Evolutionary conservation across 2,329 filamentous ascomycete genomes (phyloP).

Genomic region (Incumbomyces lentus): DNA sequence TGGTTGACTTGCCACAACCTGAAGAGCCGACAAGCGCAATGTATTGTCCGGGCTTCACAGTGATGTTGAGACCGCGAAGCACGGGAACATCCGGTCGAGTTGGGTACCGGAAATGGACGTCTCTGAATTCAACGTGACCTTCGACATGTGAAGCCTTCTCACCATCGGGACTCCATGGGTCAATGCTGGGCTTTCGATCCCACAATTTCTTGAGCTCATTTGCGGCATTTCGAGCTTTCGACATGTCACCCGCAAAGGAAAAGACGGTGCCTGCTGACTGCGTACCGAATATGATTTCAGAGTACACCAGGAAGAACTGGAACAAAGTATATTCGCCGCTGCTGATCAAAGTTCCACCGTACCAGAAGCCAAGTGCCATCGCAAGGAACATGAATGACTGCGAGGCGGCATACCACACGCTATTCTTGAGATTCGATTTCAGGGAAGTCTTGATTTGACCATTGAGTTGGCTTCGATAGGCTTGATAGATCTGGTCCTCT

Average conservation of each 20-base stretch:
- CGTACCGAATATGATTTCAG: constrained; percentile 77
- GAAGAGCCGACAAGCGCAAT: constrained; percentile 81
- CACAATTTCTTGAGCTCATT: constrained; percentile 71
- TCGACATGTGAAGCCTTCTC: constrained; percentile 53
- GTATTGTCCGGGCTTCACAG: constrained; percentile 37
- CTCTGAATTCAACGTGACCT: constrained; percentile 75
- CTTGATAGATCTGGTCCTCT: constrained; percentile 65
- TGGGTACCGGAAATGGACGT: constrained; percentile 90
- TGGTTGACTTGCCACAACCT: constrained; percentile 89
- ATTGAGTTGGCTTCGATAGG: constrained; percentile 60
- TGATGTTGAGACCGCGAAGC: constrained; percentile 64
- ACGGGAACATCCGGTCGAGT: constrained; percentile 87
- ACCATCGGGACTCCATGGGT: constrained; percentile 67
- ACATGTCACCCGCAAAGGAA: constrained; percentile 84
- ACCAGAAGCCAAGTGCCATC: constrained; percentile 87
- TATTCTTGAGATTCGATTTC: constrained; percentile 64
- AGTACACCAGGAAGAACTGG: constrained; percentile 88
- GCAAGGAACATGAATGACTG: constrained; percentile 77
- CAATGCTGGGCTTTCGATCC: constrained; percentile 70
- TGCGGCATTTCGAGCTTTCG: constrained; percentile 80
- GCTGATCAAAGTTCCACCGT: constrained; percentile 67
- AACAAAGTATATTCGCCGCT: constrained; percentile 63
- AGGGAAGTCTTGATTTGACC: constrained; percentile 58
- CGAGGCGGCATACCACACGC: constrained; percentile 68
- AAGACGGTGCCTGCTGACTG: constrained; percentile 87